Evolutionary conservation across 148 eudicot species (phyloP), one percentile per base, ranked within the genome.

Genomic region (Dysphania ambrosioides): DNA sequence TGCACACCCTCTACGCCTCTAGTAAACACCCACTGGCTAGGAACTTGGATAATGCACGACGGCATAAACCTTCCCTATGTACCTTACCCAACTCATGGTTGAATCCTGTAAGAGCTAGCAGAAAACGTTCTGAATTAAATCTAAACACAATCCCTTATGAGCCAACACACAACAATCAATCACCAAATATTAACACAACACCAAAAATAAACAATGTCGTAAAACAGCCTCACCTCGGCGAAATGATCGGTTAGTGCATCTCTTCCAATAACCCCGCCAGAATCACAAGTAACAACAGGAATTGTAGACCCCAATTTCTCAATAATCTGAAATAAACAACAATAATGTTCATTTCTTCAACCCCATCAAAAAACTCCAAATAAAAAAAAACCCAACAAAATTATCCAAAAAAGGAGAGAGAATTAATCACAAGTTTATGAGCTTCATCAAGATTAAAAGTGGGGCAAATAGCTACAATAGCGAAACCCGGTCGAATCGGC

Each of bases 401-500:
- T n/a, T n/a, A n/a, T 18, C 24, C 9, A 70, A 26, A 41, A 29
- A 59, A 2, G 23, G 66, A 74, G 42, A 49, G 57, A 61, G 19
- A 51, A 34, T n/a, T 18, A 49, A 80, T 62, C 87, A 95, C 99
- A 63, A 90, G 91, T 70, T 68, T 38, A 72, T 84, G 88, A 74
- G 88, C 88, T 53, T 62, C 70, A 24, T 70, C 78, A 79, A 89
- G 68, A 76, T 57, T 23, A 80, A 85, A 75, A 0, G 36, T 38
- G 13, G 82, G 83, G 41, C 85, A 71, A 79, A 89, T 71, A 49
- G 86, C 82, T 35, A 85, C 87, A 60, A 95, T 86, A 1, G 88
- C 97, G 24, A 95, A 95, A 79, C 89, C 88, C 1, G 97, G 97
- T 27, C 89, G 83, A 80, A 95, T 85, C 23, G 99, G 99, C 55